Evolutionary conservation across 2,329 filamentous ascomycete genomes (phyloP).

Genomic region (Exserohilum turcica): DNA sequence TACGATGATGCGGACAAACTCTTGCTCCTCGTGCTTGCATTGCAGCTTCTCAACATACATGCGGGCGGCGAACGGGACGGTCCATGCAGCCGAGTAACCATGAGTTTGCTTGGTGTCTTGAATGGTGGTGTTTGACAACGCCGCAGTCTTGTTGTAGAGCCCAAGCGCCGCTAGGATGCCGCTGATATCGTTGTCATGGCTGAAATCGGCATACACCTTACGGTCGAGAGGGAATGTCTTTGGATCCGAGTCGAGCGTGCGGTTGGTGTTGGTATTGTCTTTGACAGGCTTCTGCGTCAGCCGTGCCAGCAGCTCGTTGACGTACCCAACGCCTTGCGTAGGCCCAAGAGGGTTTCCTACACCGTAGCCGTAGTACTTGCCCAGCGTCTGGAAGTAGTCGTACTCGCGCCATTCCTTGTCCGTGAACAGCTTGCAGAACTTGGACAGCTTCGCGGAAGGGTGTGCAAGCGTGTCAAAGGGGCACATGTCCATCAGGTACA

Average conservation of each 20-base stretch:
- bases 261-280: slow-evolving; percentile 77
- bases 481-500: slow-evolving; percentile 86
- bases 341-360: slow-evolving; percentile 78
- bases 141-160: slow-evolving; percentile 70
- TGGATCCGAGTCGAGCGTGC: slow-evolving; percentile 70
- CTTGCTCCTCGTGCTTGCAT: slow-evolving; percentile 65
- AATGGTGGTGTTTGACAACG: slow-evolving; percentile 53
- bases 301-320: slow-evolving; percentile 84
- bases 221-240: slow-evolving; percentile 73
- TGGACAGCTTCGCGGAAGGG: slow-evolving; percentile 61
- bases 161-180: slow-evolving; percentile 77
- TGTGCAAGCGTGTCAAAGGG: slow-evolving; percentile 77
- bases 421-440: slow-evolving; percentile 79
- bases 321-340: slow-evolving; percentile 84
- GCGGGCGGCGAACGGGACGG: slow-evolving; percentile 79
- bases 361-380: slow-evolving; percentile 84
- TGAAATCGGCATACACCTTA: slow-evolving; percentile 83
- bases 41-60: slow-evolving; percentile 88
- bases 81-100: slow-evolving; percentile 77
- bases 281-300: slow-evolving; percentile 71
- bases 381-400: slow-evolving; percentile 78
- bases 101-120: slow-evolving; percentile 59
- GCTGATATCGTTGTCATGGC: slow-evolving; percentile 87
- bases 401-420: slow-evolving; percentile 75
- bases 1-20: slow-evolving; percentile 77